Conservation (phyloP, 345 rosid species). For the Excoecaria cochinchinensis region DNA sequence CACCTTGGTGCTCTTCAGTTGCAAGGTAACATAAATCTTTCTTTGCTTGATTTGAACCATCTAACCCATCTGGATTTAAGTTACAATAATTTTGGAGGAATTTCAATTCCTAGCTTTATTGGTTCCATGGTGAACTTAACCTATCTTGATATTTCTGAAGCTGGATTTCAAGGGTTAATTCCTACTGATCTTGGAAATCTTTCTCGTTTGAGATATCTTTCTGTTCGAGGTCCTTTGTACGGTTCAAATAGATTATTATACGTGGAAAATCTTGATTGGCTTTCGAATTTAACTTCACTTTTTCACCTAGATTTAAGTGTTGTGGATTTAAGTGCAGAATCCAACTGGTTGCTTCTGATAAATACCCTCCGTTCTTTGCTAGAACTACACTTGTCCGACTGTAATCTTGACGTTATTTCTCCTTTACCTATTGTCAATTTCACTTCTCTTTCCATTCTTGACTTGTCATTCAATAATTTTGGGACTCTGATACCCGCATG, state of each 20-base stretch:
- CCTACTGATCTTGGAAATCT: constrained; percentile 34
- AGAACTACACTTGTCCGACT: constrained; percentile 12
- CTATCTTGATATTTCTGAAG: constrained; percentile 22
- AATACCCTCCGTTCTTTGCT: constrained; percentile 21
- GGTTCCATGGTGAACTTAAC: constrained; percentile 14
- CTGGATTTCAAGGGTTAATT: constrained; percentile 21
- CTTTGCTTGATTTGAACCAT: constrained; percentile 27
- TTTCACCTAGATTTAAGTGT: constrained; percentile 21
- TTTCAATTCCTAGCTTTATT: constrained; percentile 15
- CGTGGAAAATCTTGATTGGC: constrained; percentile 28
- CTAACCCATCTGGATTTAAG: constrained; percentile 26
- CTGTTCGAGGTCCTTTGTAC: not conserved
- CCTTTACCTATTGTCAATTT: constrained; percentile 9
- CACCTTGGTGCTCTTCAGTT: not conserved
- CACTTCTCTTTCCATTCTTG: constrained; percentile 23
- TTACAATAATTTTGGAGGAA: constrained; percentile 11
- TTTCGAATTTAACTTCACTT: constrained; percentile 21
- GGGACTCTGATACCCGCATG: not conserved
- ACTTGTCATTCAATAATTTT: constrained; percentile 19
- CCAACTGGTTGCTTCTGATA: constrained; percentile 11
- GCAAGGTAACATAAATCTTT: constrained; percentile 12
- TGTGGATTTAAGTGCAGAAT: constrained; percentile 9
- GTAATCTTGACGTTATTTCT: constrained; percentile 4
- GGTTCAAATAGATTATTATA: not conserved
- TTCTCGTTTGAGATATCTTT: constrained; percentile 19